Percentiles rank a stretch among this genome's conserved stretches.
These are phyloP conservation scores for Ampelocalamus luodianensis DNA, from an alignment of 176 grass and related monocot genomes.

Conservation along the genomic window DNA sequence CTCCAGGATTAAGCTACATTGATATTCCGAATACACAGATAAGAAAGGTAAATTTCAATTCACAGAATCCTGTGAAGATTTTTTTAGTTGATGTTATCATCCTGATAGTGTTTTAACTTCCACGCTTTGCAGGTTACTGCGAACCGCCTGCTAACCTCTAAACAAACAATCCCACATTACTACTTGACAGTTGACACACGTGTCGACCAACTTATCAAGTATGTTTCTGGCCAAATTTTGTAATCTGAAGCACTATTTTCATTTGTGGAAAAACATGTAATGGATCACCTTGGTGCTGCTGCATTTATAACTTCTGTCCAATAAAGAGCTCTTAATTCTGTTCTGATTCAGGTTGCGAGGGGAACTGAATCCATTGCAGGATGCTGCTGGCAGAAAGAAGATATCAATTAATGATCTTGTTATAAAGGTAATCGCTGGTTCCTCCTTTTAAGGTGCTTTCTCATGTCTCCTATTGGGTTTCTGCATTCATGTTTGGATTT, in stretches of 20 bases:
- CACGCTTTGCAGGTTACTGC: constrained; percentile 72
- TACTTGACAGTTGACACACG: constrained; percentile 83
- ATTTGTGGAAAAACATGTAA: neutral
- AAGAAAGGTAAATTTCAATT: constrained; percentile 71
- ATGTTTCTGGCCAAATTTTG: constrained; percentile 45
- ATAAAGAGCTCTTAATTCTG: constrained; percentile 15
- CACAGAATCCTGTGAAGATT: neutral
- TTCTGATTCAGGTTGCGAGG: constrained; percentile 64
- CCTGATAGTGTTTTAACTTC: constrained; percentile 14
- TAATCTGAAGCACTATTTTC: neutral
- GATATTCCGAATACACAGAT: constrained; percentile 91
- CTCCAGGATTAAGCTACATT: constrained; percentile 59
- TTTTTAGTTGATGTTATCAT: neutral
- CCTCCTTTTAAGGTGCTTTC: neutral
- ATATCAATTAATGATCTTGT: constrained; percentile 96
- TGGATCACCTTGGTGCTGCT: constrained; percentile 10
- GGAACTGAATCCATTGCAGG: constrained; percentile 82
- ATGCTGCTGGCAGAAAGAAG: constrained; percentile 85
- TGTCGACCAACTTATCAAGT: constrained; percentile 91
- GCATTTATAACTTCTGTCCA: constrained; percentile 9
- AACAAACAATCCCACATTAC: constrained; percentile 96
- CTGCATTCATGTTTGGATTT: neutral
- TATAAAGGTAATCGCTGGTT: constrained; percentile 67
- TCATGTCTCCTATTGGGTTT: neutral
- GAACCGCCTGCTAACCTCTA: constrained; percentile 73